phyloP scores from a whole-genome alignment of 179 eudicot species.

The Beta lomatogona region DNA sequence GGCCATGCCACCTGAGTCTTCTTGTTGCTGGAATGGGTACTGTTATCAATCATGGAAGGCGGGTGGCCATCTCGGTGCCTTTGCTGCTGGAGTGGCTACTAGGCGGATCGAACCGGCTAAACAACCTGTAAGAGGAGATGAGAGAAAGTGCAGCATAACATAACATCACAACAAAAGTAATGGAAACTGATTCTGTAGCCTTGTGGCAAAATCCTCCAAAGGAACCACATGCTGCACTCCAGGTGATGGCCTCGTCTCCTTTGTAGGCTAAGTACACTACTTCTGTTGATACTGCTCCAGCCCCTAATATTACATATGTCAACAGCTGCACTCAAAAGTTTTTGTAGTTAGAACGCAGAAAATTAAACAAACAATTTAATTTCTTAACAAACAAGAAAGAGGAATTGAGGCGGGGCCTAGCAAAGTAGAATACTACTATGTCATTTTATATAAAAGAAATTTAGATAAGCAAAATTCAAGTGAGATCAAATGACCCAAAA shows the following conservation, averaged over 20 bases:
- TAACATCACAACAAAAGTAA: conserved; percentile 57
- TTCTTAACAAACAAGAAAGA: too few species aligned
- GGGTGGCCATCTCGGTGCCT: conserved; percentile 38
- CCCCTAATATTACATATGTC: conserved; percentile 75
- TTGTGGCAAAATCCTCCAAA: conserved; percentile 54
- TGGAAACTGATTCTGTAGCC: conserved; percentile 54
- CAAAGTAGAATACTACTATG: too few species aligned
- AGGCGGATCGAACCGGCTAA: conserved; percentile 81
- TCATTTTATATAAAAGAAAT: too few species aligned
- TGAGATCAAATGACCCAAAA: too few species aligned
- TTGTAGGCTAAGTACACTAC: conserved; percentile 76
- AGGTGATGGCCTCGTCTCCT: conserved; percentile 67
- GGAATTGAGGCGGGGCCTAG: too few species aligned
- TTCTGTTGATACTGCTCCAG: conserved; percentile 87
- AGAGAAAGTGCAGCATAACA: conserved; percentile 76
- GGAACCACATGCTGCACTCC: conserved; percentile 76
- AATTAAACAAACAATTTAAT: too few species aligned
- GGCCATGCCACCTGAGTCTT: neutral
- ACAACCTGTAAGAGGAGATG: conserved; percentile 85
- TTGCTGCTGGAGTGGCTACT: conserved; percentile 36
- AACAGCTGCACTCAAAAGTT: conserved; percentile 46
- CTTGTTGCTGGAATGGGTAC: neutral
- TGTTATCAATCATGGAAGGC: conserved; percentile 31
- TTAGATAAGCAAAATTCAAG: too few species aligned
- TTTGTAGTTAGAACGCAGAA: neutral